Conservation (phyloP, 169 alveolate species). For the Cryptosporidium sp. region DNA sequence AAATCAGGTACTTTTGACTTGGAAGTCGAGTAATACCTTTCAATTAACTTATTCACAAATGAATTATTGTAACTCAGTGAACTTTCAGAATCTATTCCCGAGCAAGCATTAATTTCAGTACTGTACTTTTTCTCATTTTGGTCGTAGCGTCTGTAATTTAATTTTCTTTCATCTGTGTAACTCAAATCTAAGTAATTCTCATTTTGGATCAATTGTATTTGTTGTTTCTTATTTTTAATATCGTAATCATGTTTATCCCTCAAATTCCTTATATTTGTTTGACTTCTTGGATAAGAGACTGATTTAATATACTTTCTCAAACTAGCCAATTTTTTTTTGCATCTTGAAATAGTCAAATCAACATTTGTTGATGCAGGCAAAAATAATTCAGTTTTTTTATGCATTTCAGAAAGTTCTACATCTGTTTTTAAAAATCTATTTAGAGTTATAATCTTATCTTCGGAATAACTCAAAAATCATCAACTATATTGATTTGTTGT, state of each 20-base stretch:
- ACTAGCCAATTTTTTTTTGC: constrained; percentile 21
- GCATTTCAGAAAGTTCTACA: neutral
- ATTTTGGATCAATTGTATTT: neutral
- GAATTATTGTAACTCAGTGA: constrained; percentile 42
- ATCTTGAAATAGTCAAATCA: constrained; percentile 47
- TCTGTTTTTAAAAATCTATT: neutral
- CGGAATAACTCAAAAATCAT: neutral
- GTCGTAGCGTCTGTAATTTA: neutral
- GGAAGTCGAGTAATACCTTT: constrained; percentile 14
- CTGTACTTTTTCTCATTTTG: neutral
- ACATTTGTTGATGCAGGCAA: neutral
- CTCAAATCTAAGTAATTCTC: neutral
- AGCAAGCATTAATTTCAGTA: neutral
- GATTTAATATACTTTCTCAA: constrained; percentile 36
- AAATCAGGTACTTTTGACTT: constrained; percentile 2
- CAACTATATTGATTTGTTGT: neutral
- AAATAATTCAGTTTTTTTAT: neutral
- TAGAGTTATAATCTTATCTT: neutral
- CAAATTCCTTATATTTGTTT: neutral
- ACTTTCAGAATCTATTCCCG: constrained; percentile 41
- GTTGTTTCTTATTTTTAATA: neutral
- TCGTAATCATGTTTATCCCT: neutral
- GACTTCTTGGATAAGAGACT: neutral
- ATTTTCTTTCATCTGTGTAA: neutral
- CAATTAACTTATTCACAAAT: constrained; percentile 22